Base-by-base conservation (phyloP, 495 filamentous ascomycete genomes). In the Parathielavia appendiculata region DNA sequence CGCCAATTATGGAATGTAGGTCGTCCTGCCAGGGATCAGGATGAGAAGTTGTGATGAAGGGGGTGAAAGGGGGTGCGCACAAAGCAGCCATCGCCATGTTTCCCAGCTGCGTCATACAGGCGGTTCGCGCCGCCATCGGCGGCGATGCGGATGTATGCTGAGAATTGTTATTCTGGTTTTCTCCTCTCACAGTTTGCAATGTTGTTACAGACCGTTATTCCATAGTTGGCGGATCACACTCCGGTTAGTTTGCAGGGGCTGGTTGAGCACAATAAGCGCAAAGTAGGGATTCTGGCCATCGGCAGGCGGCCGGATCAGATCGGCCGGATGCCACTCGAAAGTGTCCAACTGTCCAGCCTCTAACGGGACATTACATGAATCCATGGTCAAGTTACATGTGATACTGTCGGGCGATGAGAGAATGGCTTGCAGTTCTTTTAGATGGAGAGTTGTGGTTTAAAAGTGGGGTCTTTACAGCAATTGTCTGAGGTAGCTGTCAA, bases 61-160 rank as follows among this genome's bases (percentile, higher is more conserved):
- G 16, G 41, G 17, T 13, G 14, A 17, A 13, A 13, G 26, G 16
- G 11, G 20, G 12, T 30, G 1, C 64, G 32, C 51, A 71, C 70
- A 49, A 70, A 66, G 1, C 30, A 56, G 19, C 41, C 1, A 46
- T 69, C 58, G 40, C 58, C 56, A 0, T 49, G 51, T 17, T 58
- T 19, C 1, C 63, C 62, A 34, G 77, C 72, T 11, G 77, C 71
- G 49, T 91, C 83, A 60, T 86, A 83, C 35, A 96, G 77, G 13
- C 79, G 77, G 71, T 98, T 97, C 45, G 91, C 91, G 23, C 90
- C 93, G 38, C 93, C 93, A 76, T 98, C 93, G 26, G 90, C 93
- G 62, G 88, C 93, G 50, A 96, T 72, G 8, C 76, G 80, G 39
- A 79, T 75, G 19, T 69, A 69, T 48, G 86, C 84, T 88, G 47